Evolutionary conservation across 164 flowering plant genomes (phyloP).

Genomic region (Litsea cubeba): DNA sequence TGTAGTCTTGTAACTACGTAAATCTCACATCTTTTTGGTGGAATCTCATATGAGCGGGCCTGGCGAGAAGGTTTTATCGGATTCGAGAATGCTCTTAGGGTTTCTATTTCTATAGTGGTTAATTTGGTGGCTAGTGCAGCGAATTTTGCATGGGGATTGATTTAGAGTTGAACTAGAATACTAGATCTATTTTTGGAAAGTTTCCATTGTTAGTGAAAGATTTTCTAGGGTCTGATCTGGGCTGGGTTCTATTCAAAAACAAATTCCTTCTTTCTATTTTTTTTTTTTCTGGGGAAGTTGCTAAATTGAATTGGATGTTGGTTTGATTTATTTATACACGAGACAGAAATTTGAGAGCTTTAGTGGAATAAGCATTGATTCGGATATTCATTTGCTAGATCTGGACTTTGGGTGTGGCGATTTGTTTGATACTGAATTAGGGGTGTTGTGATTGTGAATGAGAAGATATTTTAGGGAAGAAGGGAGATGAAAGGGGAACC

Average conservation of each 20-base stretch:
- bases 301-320: background rate
- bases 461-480: slow-evolving; percentile 22
- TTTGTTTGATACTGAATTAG: background rate
- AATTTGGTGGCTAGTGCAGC: background rate
- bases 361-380: background rate
- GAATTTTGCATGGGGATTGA: background rate
- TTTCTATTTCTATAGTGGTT: background rate
- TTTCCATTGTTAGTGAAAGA: background rate
- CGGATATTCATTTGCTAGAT: background rate
- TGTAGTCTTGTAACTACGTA: background rate
- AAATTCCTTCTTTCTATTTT: too few species aligned
- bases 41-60: background rate
- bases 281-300: background rate
- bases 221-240: background rate
- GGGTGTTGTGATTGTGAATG: slow-evolving; percentile 25
- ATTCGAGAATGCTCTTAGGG: background rate
- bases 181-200: background rate
- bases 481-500: slow-evolving; percentile 45
- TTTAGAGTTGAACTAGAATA: background rate
- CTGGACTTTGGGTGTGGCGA: background rate
- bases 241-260: background rate
- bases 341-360: background rate
- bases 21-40: background rate
- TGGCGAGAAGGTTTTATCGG: background rate
- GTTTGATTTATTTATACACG: background rate